phyloP scores from a whole-genome alignment of 345 rosid species.

The Citrus reticulata region DNA sequence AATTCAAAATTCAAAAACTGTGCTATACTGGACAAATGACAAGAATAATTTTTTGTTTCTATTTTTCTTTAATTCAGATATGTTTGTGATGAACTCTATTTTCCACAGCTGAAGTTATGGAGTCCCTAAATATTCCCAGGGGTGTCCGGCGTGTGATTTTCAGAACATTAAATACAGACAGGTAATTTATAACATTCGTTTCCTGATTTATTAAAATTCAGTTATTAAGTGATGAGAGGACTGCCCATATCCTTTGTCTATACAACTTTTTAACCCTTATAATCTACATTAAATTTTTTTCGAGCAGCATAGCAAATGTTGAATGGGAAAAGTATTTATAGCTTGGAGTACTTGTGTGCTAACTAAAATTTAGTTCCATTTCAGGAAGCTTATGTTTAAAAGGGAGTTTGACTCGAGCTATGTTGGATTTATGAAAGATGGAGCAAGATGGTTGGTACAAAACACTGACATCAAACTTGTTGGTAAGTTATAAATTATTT shows the following conservation, averaged over 20 bases:
- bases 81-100: not conserved
- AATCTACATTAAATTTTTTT: not conserved
- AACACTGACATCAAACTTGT: conserved; percentile 87
- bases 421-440: conserved; percentile 82
- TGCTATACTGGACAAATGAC: not conserved
- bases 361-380: not conserved
- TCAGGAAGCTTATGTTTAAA: conserved; percentile 85
- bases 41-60: not conserved
- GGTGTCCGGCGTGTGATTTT: conserved; percentile 64
- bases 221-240: not conserved
- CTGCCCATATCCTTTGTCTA: not conserved
- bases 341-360: not conserved
- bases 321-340: not conserved
- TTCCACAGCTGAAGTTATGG: conserved; percentile 56
- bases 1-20: not conserved
- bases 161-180: conserved; percentile 68
- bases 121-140: conserved; percentile 51
- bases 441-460: conserved; percentile 86
- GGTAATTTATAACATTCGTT: conserved; percentile 20
- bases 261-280: not conserved
- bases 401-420: conserved; percentile 74
- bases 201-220: not conserved
- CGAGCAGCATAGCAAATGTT: not conserved
- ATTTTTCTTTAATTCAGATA: not conserved
- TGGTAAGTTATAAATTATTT: conserved; percentile 37